These are phyloP conservation scores for Phytophthora meadii DNA, from an alignment of 352 stramenopile genomes.

Conservation along the genomic window DNA sequence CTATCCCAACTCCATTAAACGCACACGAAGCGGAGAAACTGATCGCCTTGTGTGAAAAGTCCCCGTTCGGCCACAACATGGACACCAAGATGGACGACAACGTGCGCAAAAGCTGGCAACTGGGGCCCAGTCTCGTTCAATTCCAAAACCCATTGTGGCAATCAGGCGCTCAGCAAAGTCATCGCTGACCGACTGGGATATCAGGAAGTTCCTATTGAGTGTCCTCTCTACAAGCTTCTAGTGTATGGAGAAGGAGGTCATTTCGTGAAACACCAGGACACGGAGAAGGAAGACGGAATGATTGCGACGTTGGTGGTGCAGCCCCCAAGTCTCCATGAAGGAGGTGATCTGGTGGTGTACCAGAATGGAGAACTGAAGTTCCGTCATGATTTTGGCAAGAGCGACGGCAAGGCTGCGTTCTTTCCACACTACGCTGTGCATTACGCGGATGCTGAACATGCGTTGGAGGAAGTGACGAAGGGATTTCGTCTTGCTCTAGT, in stretches of 20 bases:
- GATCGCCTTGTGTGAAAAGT: slow-evolving; percentile 29
- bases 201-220: slow-evolving; percentile 16
- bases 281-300: slow-evolving; percentile 63
- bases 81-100: slow-evolving; percentile 31
- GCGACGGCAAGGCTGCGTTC: slow-evolving; percentile 18
- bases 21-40: slow-evolving; percentile 15
- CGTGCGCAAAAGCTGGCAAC: slow-evolving; percentile 32
- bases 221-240: slow-evolving; percentile 54
- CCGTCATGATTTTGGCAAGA: too few species aligned
- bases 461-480: slow-evolving; percentile 30
- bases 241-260: slow-evolving; percentile 49
- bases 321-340: too few species aligned
- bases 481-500: slow-evolving; percentile 9
- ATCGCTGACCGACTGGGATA: slow-evolving; percentile 19
- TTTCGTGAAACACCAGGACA: slow-evolving; percentile 57
- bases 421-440: slow-evolving; percentile 28
- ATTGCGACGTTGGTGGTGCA: too few species aligned
- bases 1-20: slow-evolving; percentile 14
- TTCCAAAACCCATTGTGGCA: slow-evolving; percentile 26
- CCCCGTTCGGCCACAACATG: slow-evolving; percentile 20
- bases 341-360: too few species aligned
- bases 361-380: too few species aligned
- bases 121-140: slow-evolving; percentile 9
- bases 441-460: slow-evolving; percentile 37
- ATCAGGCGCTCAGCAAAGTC: slow-evolving; percentile 4